These are phyloP conservation scores for Musa beccarii DNA, from an alignment of 176 grass and related monocot species.

Conservation along the genomic window DNA sequence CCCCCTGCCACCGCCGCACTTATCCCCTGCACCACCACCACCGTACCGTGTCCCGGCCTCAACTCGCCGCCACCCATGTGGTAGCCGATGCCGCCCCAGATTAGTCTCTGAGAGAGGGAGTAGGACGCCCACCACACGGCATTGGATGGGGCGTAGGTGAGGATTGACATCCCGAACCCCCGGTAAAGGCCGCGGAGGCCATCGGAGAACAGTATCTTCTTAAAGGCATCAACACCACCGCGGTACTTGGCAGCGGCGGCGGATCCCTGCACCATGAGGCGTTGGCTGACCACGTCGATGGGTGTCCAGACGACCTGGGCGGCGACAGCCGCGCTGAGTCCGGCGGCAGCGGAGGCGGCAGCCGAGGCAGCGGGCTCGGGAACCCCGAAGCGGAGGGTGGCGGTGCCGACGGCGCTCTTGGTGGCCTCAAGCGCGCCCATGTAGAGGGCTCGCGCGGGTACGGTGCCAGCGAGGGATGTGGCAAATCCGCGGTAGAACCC, in stretches of 20 bases:
- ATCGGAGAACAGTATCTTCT: slow-evolving; percentile 63
- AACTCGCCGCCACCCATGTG: slow-evolving; percentile 24
- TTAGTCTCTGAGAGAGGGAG: slow-evolving; percentile 58
- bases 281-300: slow-evolving; percentile 84
- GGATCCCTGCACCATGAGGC: slow-evolving; percentile 72
- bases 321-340: slow-evolving; percentile 64
- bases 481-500: slow-evolving; percentile 91
- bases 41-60: slow-evolving; percentile 19
- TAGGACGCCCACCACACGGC: slow-evolving; percentile 96
- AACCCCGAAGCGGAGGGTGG: slow-evolving; percentile 51
- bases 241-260: slow-evolving; percentile 33
- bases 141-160: slow-evolving; percentile 94
- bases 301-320: slow-evolving; percentile 95
- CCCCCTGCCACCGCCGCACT: slow-evolving; percentile 69
- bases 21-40: slow-evolving; percentile 76
- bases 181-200: slow-evolving; percentile 77
- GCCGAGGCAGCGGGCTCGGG: slow-evolving; percentile 60
- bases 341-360: slow-evolving; percentile 52
- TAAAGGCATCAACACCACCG: slow-evolving; percentile 56
- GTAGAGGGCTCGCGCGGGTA: slow-evolving; percentile 90
- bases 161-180: slow-evolving; percentile 85
- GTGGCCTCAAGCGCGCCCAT: slow-evolving; percentile 94
- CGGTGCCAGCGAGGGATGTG: slow-evolving; percentile 78
- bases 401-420: slow-evolving; percentile 76
- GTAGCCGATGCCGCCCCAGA: slow-evolving; percentile 48